Conservation (phyloP, 129 eudicot species). For the Flaveria bidentis region DNA sequence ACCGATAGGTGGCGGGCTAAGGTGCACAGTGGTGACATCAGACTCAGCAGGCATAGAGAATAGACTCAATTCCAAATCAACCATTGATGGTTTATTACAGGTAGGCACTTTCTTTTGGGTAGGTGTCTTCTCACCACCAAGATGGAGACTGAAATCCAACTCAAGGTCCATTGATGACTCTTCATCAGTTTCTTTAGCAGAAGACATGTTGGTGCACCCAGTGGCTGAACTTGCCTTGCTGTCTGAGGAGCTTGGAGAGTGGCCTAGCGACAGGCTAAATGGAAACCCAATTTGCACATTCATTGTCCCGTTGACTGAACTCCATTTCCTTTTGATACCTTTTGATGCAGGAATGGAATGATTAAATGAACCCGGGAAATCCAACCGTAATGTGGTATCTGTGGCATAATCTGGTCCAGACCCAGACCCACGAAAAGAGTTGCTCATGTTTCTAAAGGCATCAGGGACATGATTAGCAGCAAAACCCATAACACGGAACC, state of each 20-base stretch:
- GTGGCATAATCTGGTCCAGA: conserved; percentile 34
- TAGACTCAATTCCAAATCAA: conserved; percentile 76
- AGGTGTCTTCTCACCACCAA: conserved; percentile 67
- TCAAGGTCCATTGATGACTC: conserved; percentile 92
- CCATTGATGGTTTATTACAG: conserved; percentile 30
- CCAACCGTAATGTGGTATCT: conserved; percentile 80
- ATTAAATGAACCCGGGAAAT: conserved; percentile 50
- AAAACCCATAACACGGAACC: conserved; percentile 56
- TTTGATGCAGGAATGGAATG: conserved; percentile 38
- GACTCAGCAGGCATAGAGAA: conserved; percentile 76
- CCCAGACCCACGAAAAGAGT: conserved; percentile 41
- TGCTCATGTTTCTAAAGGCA: conserved; percentile 55
- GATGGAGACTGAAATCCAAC: conserved; percentile 81
- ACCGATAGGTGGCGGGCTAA: conserved; percentile 30
- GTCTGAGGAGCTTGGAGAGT: conserved; percentile 87
- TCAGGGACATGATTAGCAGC: conserved; percentile 44
- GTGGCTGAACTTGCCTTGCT: conserved; percentile 91
- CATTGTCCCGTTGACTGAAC: conserved; percentile 44
- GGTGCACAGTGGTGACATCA: conserved; percentile 56
- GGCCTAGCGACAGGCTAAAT: conserved; percentile 56
- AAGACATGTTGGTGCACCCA: conserved; percentile 79
- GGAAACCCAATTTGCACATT: conserved; percentile 49
- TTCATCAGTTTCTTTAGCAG: conserved; percentile 86
- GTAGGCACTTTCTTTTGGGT: conserved; percentile 45
- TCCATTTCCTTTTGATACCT: conserved; percentile 87